These are phyloP conservation scores for Leptosphaerulina australis DNA, from an alignment of 2,329 filamentous ascomycete genomes.

Conservation along the genomic window DNA sequence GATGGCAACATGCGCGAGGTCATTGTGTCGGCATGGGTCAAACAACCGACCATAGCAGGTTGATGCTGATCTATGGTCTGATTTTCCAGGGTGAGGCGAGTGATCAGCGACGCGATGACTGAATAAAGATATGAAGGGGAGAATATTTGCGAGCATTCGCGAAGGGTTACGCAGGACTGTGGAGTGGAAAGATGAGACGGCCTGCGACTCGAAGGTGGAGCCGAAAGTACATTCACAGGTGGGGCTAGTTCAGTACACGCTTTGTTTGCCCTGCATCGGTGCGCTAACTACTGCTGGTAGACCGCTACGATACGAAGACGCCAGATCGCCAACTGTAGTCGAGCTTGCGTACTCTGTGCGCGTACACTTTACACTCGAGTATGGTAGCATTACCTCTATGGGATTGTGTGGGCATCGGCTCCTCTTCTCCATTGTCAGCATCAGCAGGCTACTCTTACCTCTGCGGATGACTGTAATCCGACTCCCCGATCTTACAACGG, in stretches of 20 bases:
- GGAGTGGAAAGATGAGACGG: conserved; percentile 27
- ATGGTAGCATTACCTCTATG: conserved; percentile 8
- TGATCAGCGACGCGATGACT: conserved; percentile 25
- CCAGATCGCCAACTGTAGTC: conserved; percentile 15
- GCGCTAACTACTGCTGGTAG: conserved; percentile 5
- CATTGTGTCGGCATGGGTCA: conserved; percentile 12
- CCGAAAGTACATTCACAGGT: conserved; percentile 20
- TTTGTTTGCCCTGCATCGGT: conserved; percentile 17
- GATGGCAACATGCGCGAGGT: conserved; percentile 1
- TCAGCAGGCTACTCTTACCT: conserved; percentile 5
- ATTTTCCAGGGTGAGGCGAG: conserved; percentile 29
- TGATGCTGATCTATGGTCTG: conserved; percentile 36
- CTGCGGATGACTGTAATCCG: conserved; percentile 8
- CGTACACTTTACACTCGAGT: background rate
- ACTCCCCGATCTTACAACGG: conserved; percentile 12
- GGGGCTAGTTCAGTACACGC: conserved; percentile 9
- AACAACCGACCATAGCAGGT: conserved; percentile 12
- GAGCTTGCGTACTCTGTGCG: conserved; percentile 17
- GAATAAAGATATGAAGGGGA: conserved; percentile 16
- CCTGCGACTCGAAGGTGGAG: conserved; percentile 32
- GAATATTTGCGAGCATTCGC: conserved; percentile 14
- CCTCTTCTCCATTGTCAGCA: conserved; percentile 19
- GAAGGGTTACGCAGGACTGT: conserved; percentile 18
- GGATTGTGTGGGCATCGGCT: conserved; percentile 15
- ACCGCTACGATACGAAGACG: conserved; percentile 3